Percentiles rank a stretch among this genome's conserved stretches.
Evolutionary conservation across 2,329 filamentous ascomycete species (phyloP).

Genomic region (Alternaria sp.): DNA sequence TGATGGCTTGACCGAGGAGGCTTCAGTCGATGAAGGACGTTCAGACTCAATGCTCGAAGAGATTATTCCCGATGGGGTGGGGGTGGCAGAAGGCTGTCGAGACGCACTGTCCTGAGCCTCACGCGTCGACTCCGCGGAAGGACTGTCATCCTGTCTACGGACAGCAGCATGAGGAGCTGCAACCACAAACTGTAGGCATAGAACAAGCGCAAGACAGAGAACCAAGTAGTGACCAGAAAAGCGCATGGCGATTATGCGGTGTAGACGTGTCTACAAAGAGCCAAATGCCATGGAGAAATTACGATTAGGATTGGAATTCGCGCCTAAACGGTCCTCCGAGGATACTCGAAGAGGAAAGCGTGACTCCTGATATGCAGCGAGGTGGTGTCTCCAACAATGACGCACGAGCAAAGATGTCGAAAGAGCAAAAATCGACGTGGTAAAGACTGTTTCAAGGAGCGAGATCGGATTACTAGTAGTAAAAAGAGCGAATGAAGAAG

Average conservation of each 20-base stretch:
- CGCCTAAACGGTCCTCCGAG: constrained; percentile 1
- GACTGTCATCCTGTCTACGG: constrained; percentile 40
- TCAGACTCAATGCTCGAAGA: constrained; percentile 20
- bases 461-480: constrained; percentile 19
- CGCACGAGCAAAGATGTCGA: constrained; percentile 12
- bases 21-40: constrained; percentile 17
- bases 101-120: constrained; percentile 18
- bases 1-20: constrained; percentile 20
- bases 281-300: constrained; percentile 35
- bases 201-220: constrained; percentile 32
- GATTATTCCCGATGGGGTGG: constrained; percentile 14
- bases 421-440: constrained; percentile 18
- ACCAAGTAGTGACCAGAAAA: constrained; percentile 31
- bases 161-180: constrained; percentile 31
- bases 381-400: constrained; percentile 16
- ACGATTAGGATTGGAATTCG: constrained; percentile 14
- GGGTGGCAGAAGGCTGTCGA: constrained; percentile 24
- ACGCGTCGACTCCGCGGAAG: constrained; percentile 19
- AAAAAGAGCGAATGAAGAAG: constrained; percentile 28
- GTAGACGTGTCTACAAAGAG: constrained; percentile 13
- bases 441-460: constrained; percentile 17
- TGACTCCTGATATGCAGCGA: neutral
- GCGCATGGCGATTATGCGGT: constrained; percentile 34
- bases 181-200: constrained; percentile 33
- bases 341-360: constrained; percentile 10